Evolutionary conservation across 2,329 filamentous ascomycete species (phyloP), one percentile per base, ranked within the genome.

Genomic region (Sphaerulina vaccinii): DNA sequence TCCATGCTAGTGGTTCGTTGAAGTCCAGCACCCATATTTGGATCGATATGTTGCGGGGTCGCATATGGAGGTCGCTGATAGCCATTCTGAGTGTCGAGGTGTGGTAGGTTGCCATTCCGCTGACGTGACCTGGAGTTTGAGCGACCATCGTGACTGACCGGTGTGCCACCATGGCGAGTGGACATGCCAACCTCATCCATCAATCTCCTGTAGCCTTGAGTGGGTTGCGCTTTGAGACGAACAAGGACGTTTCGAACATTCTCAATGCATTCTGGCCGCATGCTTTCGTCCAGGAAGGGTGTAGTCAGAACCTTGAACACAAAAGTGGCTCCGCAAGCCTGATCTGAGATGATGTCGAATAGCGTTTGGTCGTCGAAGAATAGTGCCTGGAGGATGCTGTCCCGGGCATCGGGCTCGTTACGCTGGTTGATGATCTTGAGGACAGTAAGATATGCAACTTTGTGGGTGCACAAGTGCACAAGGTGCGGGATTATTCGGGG

Each of bases 291-390:
- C 59, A 97, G 91, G 80, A 96, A 97, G 0, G 93, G 93, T 6
- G 91, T 97, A 0, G 93, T 97, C 50, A 99, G 79, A 27, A 97
- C 91, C 78, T 99, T 99, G 82, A 97, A 99, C 65, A 99, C 97
- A 61, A 99, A 75, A 1, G 92, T 97, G 3, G 92, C 90, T 49
- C 93, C 93, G 60, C 91, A 97, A 40, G 87, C 84, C 65, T 95
- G 90, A 67, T 99, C 93, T 56, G 84, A 87, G 27, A 99, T 77
- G 54, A 99, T 97, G 49, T 89, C 88, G 68, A 96, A 91, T 35
- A 99, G 74, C 1, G 88, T 84, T 61, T 91, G 85, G 64, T 97
- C 89, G 56, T 92, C 88, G 72, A 96, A 95, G 79, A 99, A 97
- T 27, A 99, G 76, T 2, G 92, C 91, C 68, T 90, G 87, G 35